Percentiles rank a stretch among this genome's conserved stretches.
Evolutionary conservation across 1,284 basidiomycete genomes (phyloP).

Genomic region (Melampsora larici-populina): DNA sequence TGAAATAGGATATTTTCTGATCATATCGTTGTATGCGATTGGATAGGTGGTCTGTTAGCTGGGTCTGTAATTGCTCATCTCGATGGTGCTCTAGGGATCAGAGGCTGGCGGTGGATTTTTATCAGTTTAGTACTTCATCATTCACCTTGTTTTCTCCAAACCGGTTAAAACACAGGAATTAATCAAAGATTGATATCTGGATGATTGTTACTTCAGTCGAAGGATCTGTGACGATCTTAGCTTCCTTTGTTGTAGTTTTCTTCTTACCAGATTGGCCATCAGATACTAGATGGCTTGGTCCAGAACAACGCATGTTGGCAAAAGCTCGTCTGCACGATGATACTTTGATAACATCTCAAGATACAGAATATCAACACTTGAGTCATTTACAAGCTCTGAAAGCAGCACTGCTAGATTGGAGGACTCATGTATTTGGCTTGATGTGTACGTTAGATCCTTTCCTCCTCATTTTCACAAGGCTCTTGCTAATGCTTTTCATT

Average conservation of each 20-base stretch:
- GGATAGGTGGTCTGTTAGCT: constrained; percentile 44
- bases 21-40: background rate
- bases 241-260: constrained; percentile 48
- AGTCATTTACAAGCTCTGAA: constrained; percentile 50
- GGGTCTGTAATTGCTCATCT: constrained; percentile 46
- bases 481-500: background rate
- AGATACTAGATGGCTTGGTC: constrained; percentile 56
- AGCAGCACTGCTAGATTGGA: constrained; percentile 51
- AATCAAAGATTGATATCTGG: background rate
- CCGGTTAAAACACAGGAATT: background rate
- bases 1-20: background rate
- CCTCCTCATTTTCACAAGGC: background rate
- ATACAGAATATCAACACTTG: constrained; percentile 46
- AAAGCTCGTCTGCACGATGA: constrained; percentile 56
- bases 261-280: constrained; percentile 55
- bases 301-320: constrained; percentile 56
- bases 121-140: constrained; percentile 35
- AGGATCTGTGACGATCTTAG: constrained; percentile 26
- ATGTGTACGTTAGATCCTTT: constrained; percentile 50
- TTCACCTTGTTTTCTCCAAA: background rate
- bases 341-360: constrained; percentile 50
- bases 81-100: constrained; percentile 43
- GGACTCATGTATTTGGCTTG: constrained; percentile 52
- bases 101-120: constrained; percentile 50
- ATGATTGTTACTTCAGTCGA: constrained; percentile 6